Percentiles rank a stretch among this genome's conserved stretches.
These are phyloP conservation scores for Rhizopus sp. DNA, from an alignment of 371 early-diverging fungal genomes.

Conservation along the genomic window DNA sequence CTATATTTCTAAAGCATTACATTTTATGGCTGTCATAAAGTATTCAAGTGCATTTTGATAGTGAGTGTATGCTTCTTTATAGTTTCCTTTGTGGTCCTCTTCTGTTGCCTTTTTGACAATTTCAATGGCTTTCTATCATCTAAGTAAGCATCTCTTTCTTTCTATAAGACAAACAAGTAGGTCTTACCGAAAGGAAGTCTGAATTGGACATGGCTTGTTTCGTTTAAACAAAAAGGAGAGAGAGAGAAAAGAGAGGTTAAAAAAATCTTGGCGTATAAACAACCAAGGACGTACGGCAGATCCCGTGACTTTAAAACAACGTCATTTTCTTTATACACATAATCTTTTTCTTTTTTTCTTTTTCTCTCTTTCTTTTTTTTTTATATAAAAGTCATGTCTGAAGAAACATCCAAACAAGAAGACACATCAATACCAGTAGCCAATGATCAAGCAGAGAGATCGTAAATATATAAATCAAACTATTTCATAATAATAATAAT, in stretches of 20 bases:
- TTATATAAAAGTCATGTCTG: neutral
- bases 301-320: neutral
- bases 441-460: neutral
- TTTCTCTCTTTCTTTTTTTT: too few species aligned
- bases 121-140: constrained; percentile 76
- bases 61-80: constrained; percentile 87
- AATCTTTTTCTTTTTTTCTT: constrained; percentile 1
- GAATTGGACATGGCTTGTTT: constrained; percentile 32
- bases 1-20: constrained; percentile 46
- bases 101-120: constrained; percentile 93
- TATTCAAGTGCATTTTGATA: constrained; percentile 90
- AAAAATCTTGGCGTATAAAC: constrained; percentile 1
- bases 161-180: neutral
- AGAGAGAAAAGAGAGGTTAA: constrained; percentile 2
- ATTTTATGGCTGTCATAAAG: constrained; percentile 94
- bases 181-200: constrained; percentile 40
- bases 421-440: neutral
- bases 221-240: neutral
- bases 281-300: neutral
- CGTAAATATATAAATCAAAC: neutral
- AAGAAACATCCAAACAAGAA: neutral
- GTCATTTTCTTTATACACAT: neutral
- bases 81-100: constrained; percentile 89
- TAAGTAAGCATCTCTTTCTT: neutral
- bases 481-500: neutral